phyloP scores from a whole-genome alignment of 352 stramenopile genomes.

The Thalassiosira pacifica region DNA sequence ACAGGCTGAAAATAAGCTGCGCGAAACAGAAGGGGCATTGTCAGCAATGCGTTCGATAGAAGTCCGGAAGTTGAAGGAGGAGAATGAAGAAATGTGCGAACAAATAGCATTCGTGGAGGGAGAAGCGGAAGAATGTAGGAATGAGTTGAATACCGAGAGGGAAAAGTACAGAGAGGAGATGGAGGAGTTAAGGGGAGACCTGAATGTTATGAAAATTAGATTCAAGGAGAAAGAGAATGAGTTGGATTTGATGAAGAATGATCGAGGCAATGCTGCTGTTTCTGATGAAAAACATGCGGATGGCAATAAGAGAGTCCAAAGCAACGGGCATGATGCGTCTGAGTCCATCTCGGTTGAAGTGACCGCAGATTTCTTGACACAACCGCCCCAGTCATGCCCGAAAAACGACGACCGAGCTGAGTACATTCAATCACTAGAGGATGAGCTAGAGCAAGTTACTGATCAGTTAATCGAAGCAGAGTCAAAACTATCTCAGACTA shows the following conservation, averaged over 20 bases:
- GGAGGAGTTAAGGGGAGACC: slow-evolving; percentile 64
- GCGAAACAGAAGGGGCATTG: slow-evolving; percentile 74
- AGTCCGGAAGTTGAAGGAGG: slow-evolving; percentile 70
- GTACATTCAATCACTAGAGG: slow-evolving; percentile 85
- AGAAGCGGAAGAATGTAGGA: slow-evolving; percentile 82
- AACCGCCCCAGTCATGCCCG: too few species aligned
- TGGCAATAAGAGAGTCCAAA: background rate
- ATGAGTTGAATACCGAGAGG: slow-evolving; percentile 78
- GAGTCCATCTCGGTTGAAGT: too few species aligned
- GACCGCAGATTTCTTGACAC: too few species aligned
- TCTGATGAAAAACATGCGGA: background rate
- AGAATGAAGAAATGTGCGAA: slow-evolving; percentile 85
- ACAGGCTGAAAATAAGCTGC: slow-evolving; percentile 76
- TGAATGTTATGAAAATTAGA: slow-evolving; percentile 39
- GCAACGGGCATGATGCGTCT: too few species aligned
- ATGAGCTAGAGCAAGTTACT: slow-evolving; percentile 86
- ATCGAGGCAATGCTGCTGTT: slow-evolving; percentile 28
- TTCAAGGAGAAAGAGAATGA: slow-evolving; percentile 44
- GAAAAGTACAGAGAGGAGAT: slow-evolving; percentile 76
- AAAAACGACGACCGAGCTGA: slow-evolving; percentile 64
- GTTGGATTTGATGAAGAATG: slow-evolving; percentile 21
- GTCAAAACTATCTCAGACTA: slow-evolving; percentile 71
- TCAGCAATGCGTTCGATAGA: slow-evolving; percentile 45
- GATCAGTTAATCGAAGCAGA: slow-evolving; percentile 87
- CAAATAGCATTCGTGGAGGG: slow-evolving; percentile 86